phyloP scores from a whole-genome alignment of 2,329 filamentous ascomycete genomes.

The Colletotrichum tropicale region DNA sequence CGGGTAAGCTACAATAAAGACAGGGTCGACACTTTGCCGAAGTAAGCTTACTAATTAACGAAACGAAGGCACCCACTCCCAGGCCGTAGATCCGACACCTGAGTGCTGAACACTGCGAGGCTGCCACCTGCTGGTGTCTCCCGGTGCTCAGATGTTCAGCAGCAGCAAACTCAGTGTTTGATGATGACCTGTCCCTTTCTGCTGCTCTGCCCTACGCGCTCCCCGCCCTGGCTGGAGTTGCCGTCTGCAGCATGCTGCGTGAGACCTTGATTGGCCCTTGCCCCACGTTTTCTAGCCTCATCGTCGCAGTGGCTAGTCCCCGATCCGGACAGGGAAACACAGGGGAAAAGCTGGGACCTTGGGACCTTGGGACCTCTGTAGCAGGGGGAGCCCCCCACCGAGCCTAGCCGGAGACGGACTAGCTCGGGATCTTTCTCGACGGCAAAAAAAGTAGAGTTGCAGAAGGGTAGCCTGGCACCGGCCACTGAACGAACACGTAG shows the following conservation, averaged over 20 bases:
- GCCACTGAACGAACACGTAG: conserved; percentile 24
- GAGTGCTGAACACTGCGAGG: background rate
- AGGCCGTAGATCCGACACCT: background rate
- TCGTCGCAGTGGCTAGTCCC: conserved; percentile 1
- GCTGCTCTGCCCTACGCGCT: conserved; percentile 8
- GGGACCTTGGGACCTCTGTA: conserved; percentile 5
- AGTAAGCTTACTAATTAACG: background rate
- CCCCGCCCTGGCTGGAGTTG: background rate
- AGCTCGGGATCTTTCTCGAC: conserved; percentile 1
- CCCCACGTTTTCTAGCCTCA: conserved; percentile 17
- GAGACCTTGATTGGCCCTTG: conserved; percentile 7
- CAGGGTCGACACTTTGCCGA: background rate
- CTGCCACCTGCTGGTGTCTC: background rate
- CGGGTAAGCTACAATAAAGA: background rate
- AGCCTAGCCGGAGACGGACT: conserved; percentile 6
- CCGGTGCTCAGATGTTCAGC: background rate
- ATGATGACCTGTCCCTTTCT: background rate
- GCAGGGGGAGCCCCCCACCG: conserved; percentile 1
- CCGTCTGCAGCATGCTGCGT: background rate
- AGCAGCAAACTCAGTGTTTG: background rate
- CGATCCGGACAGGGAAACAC: conserved; percentile 6
- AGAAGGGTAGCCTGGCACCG: conserved; percentile 17
- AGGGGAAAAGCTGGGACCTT: conserved; percentile 8
- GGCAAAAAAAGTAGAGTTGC: conserved; percentile 20
- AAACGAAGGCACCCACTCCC: background rate